Base-by-base conservation (phyloP, 163 green algal genomes). In the Chlamydomonas reinhardtii region DNA sequence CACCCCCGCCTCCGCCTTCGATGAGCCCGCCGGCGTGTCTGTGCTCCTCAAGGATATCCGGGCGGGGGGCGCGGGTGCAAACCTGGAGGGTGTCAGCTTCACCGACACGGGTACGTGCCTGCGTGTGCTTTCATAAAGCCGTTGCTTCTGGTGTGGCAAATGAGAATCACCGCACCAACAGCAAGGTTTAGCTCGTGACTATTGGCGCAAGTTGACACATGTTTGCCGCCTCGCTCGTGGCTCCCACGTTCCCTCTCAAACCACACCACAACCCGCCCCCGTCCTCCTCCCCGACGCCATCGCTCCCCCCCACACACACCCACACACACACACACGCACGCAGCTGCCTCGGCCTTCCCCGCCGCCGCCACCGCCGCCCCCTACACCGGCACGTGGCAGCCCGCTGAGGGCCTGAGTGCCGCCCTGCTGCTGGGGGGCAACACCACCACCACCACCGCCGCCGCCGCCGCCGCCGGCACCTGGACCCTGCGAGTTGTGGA, bases 21-120 rank as follows among this genome's bases (percentile, higher is more conserved):
- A n/a, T n/a, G n/a, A n/a, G n/a, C n/a, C n/a, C 20, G 16, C 31
- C 8, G 8, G 43, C n/a, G 48, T 43, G 59, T 64, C 29, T 14
- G 77, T 56, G 17, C 37, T 85, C 31, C 78, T 85, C 66, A 85
- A 85, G 78, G 78, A 85, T 52, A 31, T 85, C 4, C 78, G 78
- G 25, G 16, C 48, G 8, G 78, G 78, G 1, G 52, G n/a, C 20
- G 37, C 43, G 15, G 78, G 66, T 4, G 24, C 43, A 8, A 43
- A 76, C 52, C 66, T 85, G 35, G 17, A 35, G 16, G 78, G 66
- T 43, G 54, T 66, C n/a, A 20, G 48, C 31, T 85, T 85, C 31
- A 24, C 31, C 9, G 78, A 85, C 24, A 32, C 4, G 12, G 66
- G 78, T 35, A 11, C 64, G 25, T 71, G 64, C 25, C 19, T 20